These are phyloP conservation scores for Colletotrichum neosansevieriae DNA, from an alignment of 2,329 filamentous ascomycete species.

Conservation along the genomic window DNA sequence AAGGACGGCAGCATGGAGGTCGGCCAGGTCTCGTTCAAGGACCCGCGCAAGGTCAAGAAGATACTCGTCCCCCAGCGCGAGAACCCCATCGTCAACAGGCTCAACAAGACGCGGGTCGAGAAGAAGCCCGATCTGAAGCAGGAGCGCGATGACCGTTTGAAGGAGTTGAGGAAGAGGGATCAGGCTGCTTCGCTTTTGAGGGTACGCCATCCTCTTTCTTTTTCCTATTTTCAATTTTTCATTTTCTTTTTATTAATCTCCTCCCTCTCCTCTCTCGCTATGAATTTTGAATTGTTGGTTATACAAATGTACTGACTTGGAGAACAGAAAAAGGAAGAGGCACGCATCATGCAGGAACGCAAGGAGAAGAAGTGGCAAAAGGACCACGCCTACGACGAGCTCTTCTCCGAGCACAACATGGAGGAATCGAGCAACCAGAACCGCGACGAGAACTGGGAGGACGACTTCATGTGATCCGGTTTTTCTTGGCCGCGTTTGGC, in stretches of 20 bases:
- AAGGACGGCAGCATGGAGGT: constrained; percentile 97
- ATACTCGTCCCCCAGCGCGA: constrained; percentile 84
- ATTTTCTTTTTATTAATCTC: too few species aligned
- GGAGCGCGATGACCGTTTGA: constrained; percentile 83
- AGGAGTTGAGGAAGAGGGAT: constrained; percentile 79
- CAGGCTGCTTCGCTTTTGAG: constrained; percentile 70
- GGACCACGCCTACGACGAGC: constrained; percentile 96
- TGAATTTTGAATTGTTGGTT: too few species aligned
- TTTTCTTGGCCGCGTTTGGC: neutral
- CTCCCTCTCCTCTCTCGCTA: too few species aligned
- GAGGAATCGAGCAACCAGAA: constrained; percentile 86
- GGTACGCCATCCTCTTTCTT: constrained; percentile 57
- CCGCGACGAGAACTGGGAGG: constrained; percentile 79
- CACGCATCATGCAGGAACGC: constrained; percentile 78
- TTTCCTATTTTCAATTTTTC: too few species aligned
- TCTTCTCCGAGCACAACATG: constrained; percentile 87
- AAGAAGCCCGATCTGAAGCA: constrained; percentile 85
- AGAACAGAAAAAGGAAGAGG: constrained; percentile 80
- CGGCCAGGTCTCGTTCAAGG: constrained; percentile 95
- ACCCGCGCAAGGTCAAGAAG: constrained; percentile 85
- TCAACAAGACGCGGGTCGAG: constrained; percentile 96
- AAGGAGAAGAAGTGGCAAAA: constrained; percentile 94
- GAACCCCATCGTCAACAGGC: constrained; percentile 93
- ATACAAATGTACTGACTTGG: constrained; percentile 5
- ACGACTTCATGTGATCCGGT: constrained; percentile 86